Evolutionary conservation across 1,139 yeast genomes (phyloP), one percentile per base, ranked within the genome.

Genomic region (Yamadazyma siamensis): DNA sequence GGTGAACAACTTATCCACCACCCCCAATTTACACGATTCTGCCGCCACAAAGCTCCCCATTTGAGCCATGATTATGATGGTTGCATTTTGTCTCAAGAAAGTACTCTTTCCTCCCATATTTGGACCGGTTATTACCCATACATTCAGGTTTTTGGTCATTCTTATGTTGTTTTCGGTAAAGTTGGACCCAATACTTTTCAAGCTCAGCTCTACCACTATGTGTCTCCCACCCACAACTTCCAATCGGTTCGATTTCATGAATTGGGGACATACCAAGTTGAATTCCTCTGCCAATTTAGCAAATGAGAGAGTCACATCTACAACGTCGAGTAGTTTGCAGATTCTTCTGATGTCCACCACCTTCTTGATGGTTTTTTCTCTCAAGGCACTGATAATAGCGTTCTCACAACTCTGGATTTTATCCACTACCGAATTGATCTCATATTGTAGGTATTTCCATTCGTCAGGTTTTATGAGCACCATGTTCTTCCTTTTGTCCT

Each of bases 21-120:
- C 54, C 0, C 96, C 95, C 13, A 91, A 59, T 11, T 59, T 68
- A 0, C 95, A 96, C 13, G 54, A 52, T 5, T 59, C 53, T 1
- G 96, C 95, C 0, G 98, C 97, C 0, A 89, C 94, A 56, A 70
- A 89, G 23, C 82, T 76, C 0, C 98, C 98, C 16, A 86, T 81
- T 48, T 91, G 98, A 0, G 96, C 95, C 44, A 91, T 50, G 26
- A 91, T 80, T 0, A 80, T 80, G 28, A 87, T 84, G 11, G 88
- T 58, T 0, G 96, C 97, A 49, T 82, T 84, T 44, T 89, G 97
- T 28, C 97, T 71, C 29, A 91, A 59, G 47, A 77, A 91, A 0
- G 97, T 89, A 26, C 95, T 84, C 49, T 91, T 91, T 0, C 98
- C 98, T 3, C 97, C 97, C 97, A 91, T 91, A 50, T 91, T 91